These are phyloP conservation scores for Fusarium nisikadoi DNA, from an alignment of 2,329 filamentous ascomycete species.

Conservation along the genomic window DNA sequence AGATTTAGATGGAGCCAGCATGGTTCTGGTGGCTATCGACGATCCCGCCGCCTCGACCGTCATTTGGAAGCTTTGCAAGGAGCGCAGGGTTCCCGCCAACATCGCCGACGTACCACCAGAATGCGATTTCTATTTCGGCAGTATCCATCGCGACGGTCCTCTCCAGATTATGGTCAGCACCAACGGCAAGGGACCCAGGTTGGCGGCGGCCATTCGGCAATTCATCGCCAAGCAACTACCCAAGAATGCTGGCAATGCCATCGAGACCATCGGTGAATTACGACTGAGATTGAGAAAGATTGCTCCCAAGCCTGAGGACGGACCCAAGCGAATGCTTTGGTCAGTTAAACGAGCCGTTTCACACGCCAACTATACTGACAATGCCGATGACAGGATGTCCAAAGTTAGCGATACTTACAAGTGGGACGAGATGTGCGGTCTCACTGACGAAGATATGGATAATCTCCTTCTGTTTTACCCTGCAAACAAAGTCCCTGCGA, in stretches of 20 bases:
- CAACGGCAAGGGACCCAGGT: conserved; percentile 92
- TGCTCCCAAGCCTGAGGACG: conserved; percentile 77
- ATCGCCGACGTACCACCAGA: conserved; percentile 97
- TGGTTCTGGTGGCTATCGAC: conserved; percentile 94
- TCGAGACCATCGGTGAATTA: conserved; percentile 83
- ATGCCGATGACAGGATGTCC: conserved; percentile 75
- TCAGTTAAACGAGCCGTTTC: conserved; percentile 52
- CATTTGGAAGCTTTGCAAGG: conserved; percentile 95
- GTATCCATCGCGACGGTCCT: conserved; percentile 92
- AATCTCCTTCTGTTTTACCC: conserved; percentile 80
- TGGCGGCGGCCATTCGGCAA: conserved; percentile 86
- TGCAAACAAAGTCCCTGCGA: conserved; percentile 63
- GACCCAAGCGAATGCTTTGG: conserved; percentile 92
- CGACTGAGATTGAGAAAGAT: conserved; percentile 81
- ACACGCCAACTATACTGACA: conserved; percentile 5
- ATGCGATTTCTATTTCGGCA: conserved; percentile 99
- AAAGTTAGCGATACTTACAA: conserved; percentile 88
- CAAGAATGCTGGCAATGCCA: conserved; percentile 82
- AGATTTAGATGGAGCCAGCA: conserved; percentile 84
- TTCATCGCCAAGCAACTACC: conserved; percentile 84
- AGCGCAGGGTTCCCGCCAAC: conserved; percentile 85
- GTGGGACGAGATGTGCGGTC: conserved; percentile 83
- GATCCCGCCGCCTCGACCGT: conserved; percentile 89
- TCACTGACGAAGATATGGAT: conserved; percentile 88
- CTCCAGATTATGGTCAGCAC: conserved; percentile 99